Conservation (phyloP, 345 rosid species). For the Lumnitzera racemosa region DNA sequence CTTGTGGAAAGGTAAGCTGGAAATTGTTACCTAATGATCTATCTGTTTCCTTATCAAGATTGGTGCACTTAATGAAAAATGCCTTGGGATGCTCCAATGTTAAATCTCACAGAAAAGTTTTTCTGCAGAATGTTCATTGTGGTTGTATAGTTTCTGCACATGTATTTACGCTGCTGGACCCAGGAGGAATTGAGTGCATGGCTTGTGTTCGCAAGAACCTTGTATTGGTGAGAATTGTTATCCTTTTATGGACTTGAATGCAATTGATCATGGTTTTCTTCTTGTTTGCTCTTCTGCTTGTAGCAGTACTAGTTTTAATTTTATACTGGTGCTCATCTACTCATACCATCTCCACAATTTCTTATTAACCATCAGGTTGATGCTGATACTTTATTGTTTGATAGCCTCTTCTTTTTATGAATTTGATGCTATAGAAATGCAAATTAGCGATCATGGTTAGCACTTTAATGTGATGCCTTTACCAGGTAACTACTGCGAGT, state of each 20-base stretch:
- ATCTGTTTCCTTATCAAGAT: constrained; percentile 3
- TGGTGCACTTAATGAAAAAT: background rate
- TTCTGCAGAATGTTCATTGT: constrained; percentile 76
- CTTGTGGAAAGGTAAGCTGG: constrained; percentile 78
- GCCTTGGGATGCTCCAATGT: background rate
- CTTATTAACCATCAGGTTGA: no score
- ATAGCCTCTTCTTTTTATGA: no score
- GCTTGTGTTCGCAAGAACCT: constrained; percentile 61
- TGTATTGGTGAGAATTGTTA: constrained; percentile 42
- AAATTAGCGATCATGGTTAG: no score
- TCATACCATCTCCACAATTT: no score
- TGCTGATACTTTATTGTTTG: no score
- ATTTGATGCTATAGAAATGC: no score
- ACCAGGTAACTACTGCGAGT: no score
- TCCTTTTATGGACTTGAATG: constrained; percentile 2
- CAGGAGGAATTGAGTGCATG: constrained; percentile 88
- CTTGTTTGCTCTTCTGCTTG: background rate
- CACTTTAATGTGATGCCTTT: no score
- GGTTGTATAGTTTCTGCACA: constrained; percentile 80
- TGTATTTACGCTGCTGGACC: constrained; percentile 60
- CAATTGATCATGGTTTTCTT: background rate
- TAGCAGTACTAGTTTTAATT: background rate
- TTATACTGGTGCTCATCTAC: background rate
- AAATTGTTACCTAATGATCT: constrained; percentile 10
- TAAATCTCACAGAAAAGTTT: constrained; percentile 6